These are phyloP conservation scores for Trichoderma sp. DNA, from an alignment of 2,329 filamentous ascomycete species.

Conservation along the genomic window DNA sequence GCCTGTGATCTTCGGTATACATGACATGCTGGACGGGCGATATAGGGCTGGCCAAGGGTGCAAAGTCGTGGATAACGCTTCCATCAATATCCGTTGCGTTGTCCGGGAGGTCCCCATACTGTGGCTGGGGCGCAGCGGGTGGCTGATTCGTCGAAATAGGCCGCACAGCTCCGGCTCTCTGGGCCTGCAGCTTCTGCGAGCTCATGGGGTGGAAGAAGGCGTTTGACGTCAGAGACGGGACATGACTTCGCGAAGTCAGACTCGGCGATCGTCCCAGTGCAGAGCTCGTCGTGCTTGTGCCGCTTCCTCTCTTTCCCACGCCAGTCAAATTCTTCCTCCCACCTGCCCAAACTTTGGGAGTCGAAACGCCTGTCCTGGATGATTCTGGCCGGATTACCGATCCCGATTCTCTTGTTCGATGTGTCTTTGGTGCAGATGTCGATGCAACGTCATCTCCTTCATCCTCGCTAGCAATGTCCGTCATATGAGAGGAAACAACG, in stretches of 20 bases:
- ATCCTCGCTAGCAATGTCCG: conserved; percentile 64
- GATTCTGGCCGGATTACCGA: conserved; percentile 58
- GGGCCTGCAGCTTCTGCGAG: conserved; percentile 89
- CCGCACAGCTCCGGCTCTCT: conserved; percentile 65
- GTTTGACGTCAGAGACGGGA: conserved; percentile 83
- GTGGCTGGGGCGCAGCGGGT: conserved; percentile 38
- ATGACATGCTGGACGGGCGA: conserved; percentile 39
- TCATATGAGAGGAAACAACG: conserved; percentile 74
- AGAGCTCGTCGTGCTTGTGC: conserved; percentile 51
- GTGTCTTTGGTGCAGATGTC: conserved; percentile 19
- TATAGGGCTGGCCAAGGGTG: conserved; percentile 59
- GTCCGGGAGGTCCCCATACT: conserved; percentile 43
- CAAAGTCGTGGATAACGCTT: conserved; percentile 48
- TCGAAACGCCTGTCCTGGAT: conserved; percentile 52
- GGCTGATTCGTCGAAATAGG: conserved; percentile 48
- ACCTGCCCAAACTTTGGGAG: conserved; percentile 52
- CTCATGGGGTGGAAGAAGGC: conserved; percentile 98
- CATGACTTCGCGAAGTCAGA: conserved; percentile 79
- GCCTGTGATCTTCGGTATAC: conserved; percentile 53
- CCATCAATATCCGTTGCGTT: conserved; percentile 51
- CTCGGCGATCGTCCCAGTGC: conserved; percentile 59
- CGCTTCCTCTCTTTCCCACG: conserved; percentile 51
- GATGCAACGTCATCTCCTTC: conserved; percentile 48
- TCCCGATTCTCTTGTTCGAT: conserved; percentile 44
- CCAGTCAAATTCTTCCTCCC: conserved; percentile 55